These are phyloP conservation scores for Evansstolkia leycettana DNA, from an alignment of 495 filamentous ascomycete species.

Conservation along the genomic window DNA sequence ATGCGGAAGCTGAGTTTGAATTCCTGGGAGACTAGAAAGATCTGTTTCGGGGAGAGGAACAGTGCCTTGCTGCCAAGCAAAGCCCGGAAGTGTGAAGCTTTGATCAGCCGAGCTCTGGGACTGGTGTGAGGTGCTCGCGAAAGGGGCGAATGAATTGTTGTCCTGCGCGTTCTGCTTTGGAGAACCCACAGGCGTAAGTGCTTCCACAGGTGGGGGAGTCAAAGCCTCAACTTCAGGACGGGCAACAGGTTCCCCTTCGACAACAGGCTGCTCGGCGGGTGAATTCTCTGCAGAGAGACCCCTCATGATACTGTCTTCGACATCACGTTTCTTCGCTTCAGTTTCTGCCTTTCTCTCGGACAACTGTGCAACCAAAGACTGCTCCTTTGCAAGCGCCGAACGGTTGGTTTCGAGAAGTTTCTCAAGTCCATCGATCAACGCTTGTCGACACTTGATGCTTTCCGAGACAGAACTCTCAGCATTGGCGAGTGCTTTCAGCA, in stretches of 20 bases:
- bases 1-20: slow-evolving; percentile 17
- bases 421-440: slow-evolving; percentile 68
- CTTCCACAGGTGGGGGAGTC: slow-evolving; percentile 58
- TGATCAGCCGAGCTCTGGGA: slow-evolving; percentile 11
- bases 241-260: slow-evolving; percentile 34
- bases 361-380: slow-evolving; percentile 47
- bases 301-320: slow-evolving; percentile 80
- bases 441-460: slow-evolving; percentile 72
- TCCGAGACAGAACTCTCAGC: slow-evolving; percentile 89
- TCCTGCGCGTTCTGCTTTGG: slow-evolving; percentile 22
- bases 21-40: slow-evolving; percentile 36
- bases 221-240: slow-evolving; percentile 74
- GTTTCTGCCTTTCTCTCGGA: slow-evolving; percentile 47
- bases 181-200: slow-evolving; percentile 32
- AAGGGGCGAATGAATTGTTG: slow-evolving; percentile 8
- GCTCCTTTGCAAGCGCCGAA: slow-evolving; percentile 54
- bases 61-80: slow-evolving; percentile 21
- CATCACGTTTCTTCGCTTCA: slow-evolving; percentile 67
- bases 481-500: slow-evolving; percentile 76
- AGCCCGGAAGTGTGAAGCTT: slow-evolving; percentile 21
- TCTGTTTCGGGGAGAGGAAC: slow-evolving; percentile 29
- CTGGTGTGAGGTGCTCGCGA: slow-evolving; percentile 10
- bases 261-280: slow-evolving; percentile 26
- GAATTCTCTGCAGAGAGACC: slow-evolving; percentile 47
- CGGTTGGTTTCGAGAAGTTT: slow-evolving; percentile 67